Evolutionary conservation across 2,329 filamentous ascomycete species (phyloP).

Genomic region (Domatiomyces catenatus): DNA sequence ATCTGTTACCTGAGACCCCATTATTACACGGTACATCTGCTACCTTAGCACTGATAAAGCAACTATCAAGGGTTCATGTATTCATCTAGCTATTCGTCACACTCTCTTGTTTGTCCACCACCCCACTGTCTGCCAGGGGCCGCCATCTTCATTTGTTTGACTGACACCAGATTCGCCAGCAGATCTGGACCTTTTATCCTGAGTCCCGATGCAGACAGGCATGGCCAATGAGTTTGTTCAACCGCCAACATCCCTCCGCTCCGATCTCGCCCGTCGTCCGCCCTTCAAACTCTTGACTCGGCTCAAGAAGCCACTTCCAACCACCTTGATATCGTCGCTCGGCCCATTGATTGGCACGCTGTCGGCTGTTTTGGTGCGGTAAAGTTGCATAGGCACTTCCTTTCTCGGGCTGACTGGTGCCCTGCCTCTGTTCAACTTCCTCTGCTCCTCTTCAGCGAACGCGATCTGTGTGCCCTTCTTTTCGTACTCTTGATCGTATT

Average conservation of each 20-base stretch:
- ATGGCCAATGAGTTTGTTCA: background rate
- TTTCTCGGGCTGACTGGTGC: slow-evolving; percentile 47
- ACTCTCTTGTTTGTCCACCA: background rate
- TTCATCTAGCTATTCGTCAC: background rate
- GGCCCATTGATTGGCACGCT: slow-evolving; percentile 24
- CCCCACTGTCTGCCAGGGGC: background rate
- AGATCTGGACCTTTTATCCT: background rate
- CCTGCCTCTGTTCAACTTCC: slow-evolving; percentile 23
- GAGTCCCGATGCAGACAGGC: background rate
- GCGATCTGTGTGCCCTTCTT: slow-evolving; percentile 46
- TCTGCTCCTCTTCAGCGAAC: slow-evolving; percentile 31
- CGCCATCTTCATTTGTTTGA: background rate
- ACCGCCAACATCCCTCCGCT: background rate
- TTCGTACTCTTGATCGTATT: slow-evolving; percentile 56
- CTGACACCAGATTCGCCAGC: background rate
- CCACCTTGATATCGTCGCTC: slow-evolving; percentile 29
- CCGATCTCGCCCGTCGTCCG: slow-evolving; percentile 33
- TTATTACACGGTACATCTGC: too few relatives aligned
- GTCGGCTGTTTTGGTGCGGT: slow-evolving; percentile 52
- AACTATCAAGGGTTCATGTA: background rate
- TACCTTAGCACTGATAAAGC: too few relatives aligned
- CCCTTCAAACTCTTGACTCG: slow-evolving; percentile 74
- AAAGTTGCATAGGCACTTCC: slow-evolving; percentile 31
- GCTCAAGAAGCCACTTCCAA: slow-evolving; percentile 51
- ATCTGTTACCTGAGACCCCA: too few relatives aligned